Conservation (phyloP, 2,329 filamentous ascomycete genomes). For the Clarireedia homoeocarpa region DNA sequence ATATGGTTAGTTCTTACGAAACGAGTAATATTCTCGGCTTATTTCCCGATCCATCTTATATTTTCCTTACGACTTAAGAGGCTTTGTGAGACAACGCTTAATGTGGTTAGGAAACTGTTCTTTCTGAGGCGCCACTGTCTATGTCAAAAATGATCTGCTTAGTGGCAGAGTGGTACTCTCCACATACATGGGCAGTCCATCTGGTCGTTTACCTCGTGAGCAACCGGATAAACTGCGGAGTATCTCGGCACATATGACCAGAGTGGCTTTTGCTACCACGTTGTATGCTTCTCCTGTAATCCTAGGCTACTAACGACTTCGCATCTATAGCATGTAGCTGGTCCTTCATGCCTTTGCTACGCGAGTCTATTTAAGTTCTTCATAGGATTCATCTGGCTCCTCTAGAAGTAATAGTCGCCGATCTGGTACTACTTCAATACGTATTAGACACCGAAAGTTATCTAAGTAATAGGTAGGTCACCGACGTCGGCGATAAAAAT, state of each 20-base stretch:
- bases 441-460: neutral
- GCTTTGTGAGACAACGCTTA: neutral
- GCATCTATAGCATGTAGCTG: neutral
- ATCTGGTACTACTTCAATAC: neutral
- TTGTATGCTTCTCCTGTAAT: neutral
- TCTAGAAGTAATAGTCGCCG: neutral
- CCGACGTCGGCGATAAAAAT: neutral
- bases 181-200: neutral
- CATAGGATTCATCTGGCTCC: neutral
- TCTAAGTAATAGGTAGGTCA: neutral
- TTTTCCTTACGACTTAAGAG: neutral
- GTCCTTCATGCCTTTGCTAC: neutral
- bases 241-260: neutral
- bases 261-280: neutral
- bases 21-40: neutral
- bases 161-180: neutral
- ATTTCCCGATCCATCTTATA: neutral
- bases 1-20: neutral
- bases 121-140: neutral
- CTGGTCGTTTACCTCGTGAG: neutral
- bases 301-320: neutral
- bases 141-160: neutral
- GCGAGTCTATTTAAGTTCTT: neutral
- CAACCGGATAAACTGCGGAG: neutral
- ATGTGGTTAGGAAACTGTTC: neutral